Evolutionary conservation across 2,329 filamentous ascomycete species (phyloP).

Genomic region (Cytospora leucostoma): DNA sequence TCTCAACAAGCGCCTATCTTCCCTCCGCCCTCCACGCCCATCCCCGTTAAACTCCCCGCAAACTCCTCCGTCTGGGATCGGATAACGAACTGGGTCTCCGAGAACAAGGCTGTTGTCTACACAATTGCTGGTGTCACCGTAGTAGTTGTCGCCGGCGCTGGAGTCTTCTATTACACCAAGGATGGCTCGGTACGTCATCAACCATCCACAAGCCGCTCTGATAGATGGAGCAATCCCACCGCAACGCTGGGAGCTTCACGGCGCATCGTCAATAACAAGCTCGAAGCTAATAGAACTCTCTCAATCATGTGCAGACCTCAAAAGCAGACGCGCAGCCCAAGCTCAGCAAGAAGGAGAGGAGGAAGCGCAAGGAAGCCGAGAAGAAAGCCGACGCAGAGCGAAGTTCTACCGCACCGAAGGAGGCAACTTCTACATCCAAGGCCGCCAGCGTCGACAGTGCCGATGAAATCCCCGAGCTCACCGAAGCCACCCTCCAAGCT

Average conservation of each 20-base stretch:
- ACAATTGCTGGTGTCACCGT: slow-evolving; percentile 94
- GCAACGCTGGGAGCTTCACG: not conserved
- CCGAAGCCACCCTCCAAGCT: slow-evolving; percentile 56
- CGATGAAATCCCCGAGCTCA: slow-evolving; percentile 70
- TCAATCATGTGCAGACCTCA: slow-evolving; percentile 32
- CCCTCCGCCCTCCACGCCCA: slow-evolving; percentile 48
- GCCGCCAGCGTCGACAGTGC: slow-evolving; percentile 56
- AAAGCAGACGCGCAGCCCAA: slow-evolving; percentile 61
- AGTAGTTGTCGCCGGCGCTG: slow-evolving; percentile 79
- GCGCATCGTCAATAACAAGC: too few relatives aligned
- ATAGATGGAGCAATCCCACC: not conserved
- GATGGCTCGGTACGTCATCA: slow-evolving; percentile 53
- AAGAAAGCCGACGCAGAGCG: slow-evolving; percentile 53
- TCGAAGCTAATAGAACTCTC: slow-evolving; percentile 5
- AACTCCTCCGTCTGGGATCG: slow-evolving; percentile 83
- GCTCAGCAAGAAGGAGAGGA: slow-evolving; percentile 84
- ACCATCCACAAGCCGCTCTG: not conserved
- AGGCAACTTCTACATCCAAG: slow-evolving; percentile 41
- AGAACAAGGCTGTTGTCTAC: slow-evolving; percentile 94
- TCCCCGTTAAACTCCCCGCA: slow-evolving; percentile 51
- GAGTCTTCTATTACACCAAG: slow-evolving; percentile 88
- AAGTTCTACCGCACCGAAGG: slow-evolving; percentile 38
- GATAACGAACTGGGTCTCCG: slow-evolving; percentile 86
- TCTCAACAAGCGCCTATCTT: slow-evolving; percentile 41
- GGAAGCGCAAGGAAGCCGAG: slow-evolving; percentile 81